Base-by-base conservation (phyloP, 495 filamentous ascomycete genomes). In the Penicillium silybi region DNA sequence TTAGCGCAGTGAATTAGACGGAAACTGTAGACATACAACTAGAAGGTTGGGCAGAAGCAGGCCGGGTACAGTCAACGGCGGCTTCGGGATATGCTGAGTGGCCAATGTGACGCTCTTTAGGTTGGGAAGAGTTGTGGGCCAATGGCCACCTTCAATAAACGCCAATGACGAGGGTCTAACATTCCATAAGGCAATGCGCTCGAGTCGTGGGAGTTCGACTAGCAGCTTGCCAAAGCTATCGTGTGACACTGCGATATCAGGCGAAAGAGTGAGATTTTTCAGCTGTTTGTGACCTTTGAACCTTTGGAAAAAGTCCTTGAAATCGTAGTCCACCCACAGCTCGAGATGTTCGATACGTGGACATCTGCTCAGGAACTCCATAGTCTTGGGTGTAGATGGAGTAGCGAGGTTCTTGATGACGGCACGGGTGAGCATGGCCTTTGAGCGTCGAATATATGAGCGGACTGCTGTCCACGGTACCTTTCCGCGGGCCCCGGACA, bases 391-490 rank as follows among this genome's bases (percentile, higher is more conserved):
- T 0, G 50, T 61, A 35, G 63, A 64, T 1, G 57, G 35, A 4
- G 54, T 40, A 7, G 66, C 64, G 23, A 69, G 16, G 45, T 72
- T 70, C 25, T 61, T 63, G 42, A 79, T 59, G 16, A 60, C 65
- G 16, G 72, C 70, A 37, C 67, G 57, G n/a, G 68, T 75, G 18
- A 74, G 60, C 50, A 66, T 65, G 2, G 62, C 62, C 35, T 70
- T 67, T 1, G 72, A 74, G 19, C 68, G 66, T 23, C 66, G 62
- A 25, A 82, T 72, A 54, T 70, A 80, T 18, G 70, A 62, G 9
- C 67, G 56, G 18, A 82, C 54, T 15, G 76, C 71, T 2, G 57
- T 57, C 50, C 65, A 66, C 8, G 54, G 52, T 8, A 81, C 71
- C 18, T 67, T 67, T 53, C 58, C 54, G 26, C 64, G 67, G 10